Evolutionary conservation across 2,329 filamentous ascomycete species (phyloP), one percentile per base, ranked within the genome.

Genomic region (Aspergillus intermedius): DNA sequence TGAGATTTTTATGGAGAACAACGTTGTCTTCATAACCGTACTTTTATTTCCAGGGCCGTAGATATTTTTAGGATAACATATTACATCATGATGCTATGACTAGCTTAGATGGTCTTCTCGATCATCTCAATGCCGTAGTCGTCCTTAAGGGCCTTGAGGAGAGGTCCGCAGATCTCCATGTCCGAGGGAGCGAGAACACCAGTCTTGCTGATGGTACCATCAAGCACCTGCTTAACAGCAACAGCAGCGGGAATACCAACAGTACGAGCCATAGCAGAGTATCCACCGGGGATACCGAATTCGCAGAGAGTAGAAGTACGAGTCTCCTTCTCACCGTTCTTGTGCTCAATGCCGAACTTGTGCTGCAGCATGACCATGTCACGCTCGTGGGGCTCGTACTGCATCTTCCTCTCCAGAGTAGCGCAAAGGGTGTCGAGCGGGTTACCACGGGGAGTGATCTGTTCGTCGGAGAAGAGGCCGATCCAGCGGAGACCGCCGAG

Each of bases 381-480:
- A 51, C 90, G 84, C 81, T 95, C 89, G 52, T 80, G 85, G 60
- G 86, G 77, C 63, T 81, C 86, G 70, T 85, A 95, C 71, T 87
- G 81, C 88, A 95, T 94, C 82, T 94, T 95, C 77, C 87, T 74
- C 77, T 95, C 89, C 25, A 95, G 80, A 3, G 83, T 87, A 28
- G 88, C 88, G 74, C 90, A 95, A 35, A 95, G 82, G n/a, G 87
- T 91, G 70, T 95, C 91, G 21, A 95, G 80, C 3, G 89, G 86
- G 75, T 88, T 95, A 47, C 83, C 86, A 48, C 82, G 77, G 23
- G 88, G 84, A 5, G 74, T 85, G 64, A 86, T 89, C 66, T 80
- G 74, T 64, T 81, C 78, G 56, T 83, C 78, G 40, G 81, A 85
- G 73, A 89, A 86, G 53, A 83, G 66, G 25, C 79, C 79, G 47